Percentiles rank a stretch among this genome's conserved stretches.
These are phyloP conservation scores for Amborella trichopoda DNA, from an alignment of 164 flowering plant species.

Conservation along the genomic window DNA sequence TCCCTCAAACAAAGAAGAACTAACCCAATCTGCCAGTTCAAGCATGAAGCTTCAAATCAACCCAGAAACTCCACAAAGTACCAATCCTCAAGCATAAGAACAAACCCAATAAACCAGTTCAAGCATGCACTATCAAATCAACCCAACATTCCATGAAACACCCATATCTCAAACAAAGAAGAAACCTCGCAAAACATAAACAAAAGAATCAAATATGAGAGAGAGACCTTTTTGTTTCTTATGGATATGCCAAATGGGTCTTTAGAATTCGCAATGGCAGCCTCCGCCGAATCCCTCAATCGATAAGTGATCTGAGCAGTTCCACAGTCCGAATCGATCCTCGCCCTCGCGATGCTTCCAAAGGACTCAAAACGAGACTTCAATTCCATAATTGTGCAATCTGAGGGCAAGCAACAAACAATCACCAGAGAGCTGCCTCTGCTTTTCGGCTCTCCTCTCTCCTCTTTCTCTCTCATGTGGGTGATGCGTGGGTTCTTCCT, in stretches of 20 bases:
- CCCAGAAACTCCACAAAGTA: background rate
- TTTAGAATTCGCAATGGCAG: conserved; percentile 52
- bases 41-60: background rate
- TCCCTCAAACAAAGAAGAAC: background rate
- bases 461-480: no score
- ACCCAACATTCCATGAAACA: background rate
- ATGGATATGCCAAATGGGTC: conserved; percentile 21
- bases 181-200: background rate
- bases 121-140: background rate
- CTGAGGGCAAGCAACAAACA: conserved; percentile 35
- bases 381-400: conserved; percentile 63
- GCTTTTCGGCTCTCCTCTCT: no score
- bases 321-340: conserved; percentile 40
- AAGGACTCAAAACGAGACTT: conserved; percentile 78
- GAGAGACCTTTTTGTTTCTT: background rate
- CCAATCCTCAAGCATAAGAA: background rate
- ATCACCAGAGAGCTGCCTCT: conserved; percentile 21
- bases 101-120: background rate
- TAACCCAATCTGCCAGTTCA: background rate
- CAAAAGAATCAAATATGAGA: background rate
- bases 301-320: conserved; percentile 58
- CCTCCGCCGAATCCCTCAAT: conserved; percentile 44
- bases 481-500: no score
- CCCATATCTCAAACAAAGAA: background rate
- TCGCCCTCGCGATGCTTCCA: conserved; percentile 62